A percentile compares a stretch with the other conserved stretches of the same genome.
Conservation (phyloP, 768 basidiomycete species). For the Agaricus subrufescens region DNA sequence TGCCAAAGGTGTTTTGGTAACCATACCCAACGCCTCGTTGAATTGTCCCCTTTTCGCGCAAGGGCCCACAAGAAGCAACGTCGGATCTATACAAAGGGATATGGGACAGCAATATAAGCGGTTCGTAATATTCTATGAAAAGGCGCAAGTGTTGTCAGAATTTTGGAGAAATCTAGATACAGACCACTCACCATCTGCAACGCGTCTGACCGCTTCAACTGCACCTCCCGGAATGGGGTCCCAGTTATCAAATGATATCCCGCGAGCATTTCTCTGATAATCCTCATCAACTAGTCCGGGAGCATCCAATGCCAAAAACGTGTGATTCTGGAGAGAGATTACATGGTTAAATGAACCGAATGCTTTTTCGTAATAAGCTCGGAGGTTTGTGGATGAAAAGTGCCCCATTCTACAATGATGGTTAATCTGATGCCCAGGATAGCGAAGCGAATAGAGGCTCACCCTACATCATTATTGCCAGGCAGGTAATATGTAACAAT, state of each 20-base stretch:
- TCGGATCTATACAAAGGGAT: slow-evolving; percentile 81
- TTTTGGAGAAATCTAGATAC: background rate
- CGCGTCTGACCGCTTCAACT: slow-evolving; percentile 53
- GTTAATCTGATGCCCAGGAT: background rate
- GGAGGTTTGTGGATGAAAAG: slow-evolving; percentile 43
- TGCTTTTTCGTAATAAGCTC: slow-evolving; percentile 49
- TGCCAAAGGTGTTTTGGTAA: slow-evolving; percentile 79
- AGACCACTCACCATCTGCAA: slow-evolving; percentile 32
- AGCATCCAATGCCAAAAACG: slow-evolving; percentile 68
- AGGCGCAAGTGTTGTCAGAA: slow-evolving; percentile 3
- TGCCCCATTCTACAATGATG: slow-evolving; percentile 45
- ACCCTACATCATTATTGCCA: slow-evolving; percentile 83
- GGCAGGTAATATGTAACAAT: slow-evolving; percentile 54
- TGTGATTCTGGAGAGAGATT: slow-evolving; percentile 62
- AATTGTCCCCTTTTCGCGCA: slow-evolving; percentile 70
- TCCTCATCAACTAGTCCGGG: slow-evolving; percentile 83
- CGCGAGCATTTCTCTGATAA: slow-evolving; percentile 54
- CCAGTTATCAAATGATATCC: slow-evolving; percentile 52
- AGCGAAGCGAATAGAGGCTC: slow-evolving; percentile 12
- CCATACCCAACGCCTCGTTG: slow-evolving; percentile 73
- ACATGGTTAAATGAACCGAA: slow-evolving; percentile 71
- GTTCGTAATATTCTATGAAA: slow-evolving; percentile 28
- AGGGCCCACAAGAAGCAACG: slow-evolving; percentile 69
- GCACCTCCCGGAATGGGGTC: slow-evolving; percentile 46
- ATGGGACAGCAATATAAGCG: slow-evolving; percentile 73